Evolutionary conservation across 2,329 filamentous ascomycete species (phyloP).

Genomic region (Intubia oerlemansii): DNA sequence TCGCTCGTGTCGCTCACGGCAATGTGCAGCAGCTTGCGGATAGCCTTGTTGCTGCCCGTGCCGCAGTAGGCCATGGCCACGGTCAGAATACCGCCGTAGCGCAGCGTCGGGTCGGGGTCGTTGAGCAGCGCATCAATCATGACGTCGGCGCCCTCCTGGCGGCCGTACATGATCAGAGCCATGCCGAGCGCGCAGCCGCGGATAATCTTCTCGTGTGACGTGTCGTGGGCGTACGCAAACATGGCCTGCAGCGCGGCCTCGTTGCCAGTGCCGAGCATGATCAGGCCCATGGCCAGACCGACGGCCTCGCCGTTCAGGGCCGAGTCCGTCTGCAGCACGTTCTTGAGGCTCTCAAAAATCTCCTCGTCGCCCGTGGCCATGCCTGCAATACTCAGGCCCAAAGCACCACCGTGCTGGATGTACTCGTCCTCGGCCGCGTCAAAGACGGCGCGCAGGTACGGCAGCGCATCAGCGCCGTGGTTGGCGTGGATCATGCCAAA

Average conservation of each 20-base stretch:
- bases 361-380: constrained; percentile 89
- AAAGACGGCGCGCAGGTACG: constrained; percentile 60
- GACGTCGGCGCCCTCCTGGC: constrained; percentile 85
- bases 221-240: constrained; percentile 95
- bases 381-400: constrained; percentile 86
- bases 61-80: constrained; percentile 94
- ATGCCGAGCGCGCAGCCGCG: constrained; percentile 89
- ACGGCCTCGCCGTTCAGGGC: constrained; percentile 95
- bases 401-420: constrained; percentile 86
- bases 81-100: constrained; percentile 98
- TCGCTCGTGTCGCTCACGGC: constrained; percentile 97
- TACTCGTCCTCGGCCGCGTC: constrained; percentile 66
- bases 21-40: constrained; percentile 83
- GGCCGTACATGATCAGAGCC: constrained; percentile 95
- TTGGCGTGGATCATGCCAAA: constrained; percentile 95
- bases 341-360: constrained; percentile 80
- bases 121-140: constrained; percentile 84
- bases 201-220: constrained; percentile 96
- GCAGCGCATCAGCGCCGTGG: constrained; percentile 75
- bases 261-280: constrained; percentile 97
- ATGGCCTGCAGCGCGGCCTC: constrained; percentile 85
- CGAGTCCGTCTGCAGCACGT: constrained; percentile 77
- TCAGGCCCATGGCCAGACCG: constrained; percentile 85
- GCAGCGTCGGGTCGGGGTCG: constrained; percentile 79
- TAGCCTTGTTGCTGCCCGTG: constrained; percentile 95